Percentiles rank a stretch among this genome's conserved stretches.
Conservation (phyloP, 1,139 yeast genomes). For the Tardiomyces depauwii region DNA sequence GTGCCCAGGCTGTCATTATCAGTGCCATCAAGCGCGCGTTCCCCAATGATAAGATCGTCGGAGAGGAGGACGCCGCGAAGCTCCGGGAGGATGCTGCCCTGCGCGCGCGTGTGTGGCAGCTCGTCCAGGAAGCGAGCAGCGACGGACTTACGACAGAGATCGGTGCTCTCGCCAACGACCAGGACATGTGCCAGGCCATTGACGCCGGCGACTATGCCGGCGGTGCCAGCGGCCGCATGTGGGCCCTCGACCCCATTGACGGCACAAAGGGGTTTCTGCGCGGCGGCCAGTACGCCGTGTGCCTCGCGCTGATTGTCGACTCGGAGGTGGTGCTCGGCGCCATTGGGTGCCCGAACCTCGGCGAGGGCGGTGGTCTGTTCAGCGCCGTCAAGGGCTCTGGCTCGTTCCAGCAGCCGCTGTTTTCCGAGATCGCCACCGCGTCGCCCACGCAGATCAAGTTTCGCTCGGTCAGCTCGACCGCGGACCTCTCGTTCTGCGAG, state of each 20-base stretch:
- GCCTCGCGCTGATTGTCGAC: constrained; percentile 78
- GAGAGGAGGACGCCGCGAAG: constrained; percentile 80
- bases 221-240: constrained; percentile 67
- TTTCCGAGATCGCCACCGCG: constrained; percentile 6
- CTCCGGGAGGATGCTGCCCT: constrained; percentile 42
- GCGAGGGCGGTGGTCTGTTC: constrained; percentile 53
- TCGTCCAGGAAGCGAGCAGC: constrained; percentile 20
- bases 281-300: constrained; percentile 95
- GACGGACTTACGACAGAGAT: constrained; percentile 18
- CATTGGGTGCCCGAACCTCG: constrained; percentile 89
- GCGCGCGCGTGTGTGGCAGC: constrained; percentile 29
- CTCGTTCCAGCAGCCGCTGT: constrained; percentile 34
- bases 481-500: constrained; percentile 65
- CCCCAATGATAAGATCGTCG: constrained; percentile 80
- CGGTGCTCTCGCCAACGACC: constrained; percentile 30
- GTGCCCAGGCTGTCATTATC: constrained; percentile 89
- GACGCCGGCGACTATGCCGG: constrained; percentile 75
- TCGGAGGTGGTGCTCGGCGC: constrained; percentile 83
- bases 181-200: constrained; percentile 51
- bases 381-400: constrained; percentile 71
- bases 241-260: constrained; percentile 98
- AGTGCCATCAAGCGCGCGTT: constrained; percentile 69
- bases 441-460: constrained; percentile 20
- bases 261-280: constrained; percentile 96
- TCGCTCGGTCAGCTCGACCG: constrained; percentile 22